A percentile compares a stretch with the other conserved stretches of the same genome.
Evolutionary conservation across 2,329 filamentous ascomycete species (phyloP).

Genomic region (Diaporthe ampelina): DNA sequence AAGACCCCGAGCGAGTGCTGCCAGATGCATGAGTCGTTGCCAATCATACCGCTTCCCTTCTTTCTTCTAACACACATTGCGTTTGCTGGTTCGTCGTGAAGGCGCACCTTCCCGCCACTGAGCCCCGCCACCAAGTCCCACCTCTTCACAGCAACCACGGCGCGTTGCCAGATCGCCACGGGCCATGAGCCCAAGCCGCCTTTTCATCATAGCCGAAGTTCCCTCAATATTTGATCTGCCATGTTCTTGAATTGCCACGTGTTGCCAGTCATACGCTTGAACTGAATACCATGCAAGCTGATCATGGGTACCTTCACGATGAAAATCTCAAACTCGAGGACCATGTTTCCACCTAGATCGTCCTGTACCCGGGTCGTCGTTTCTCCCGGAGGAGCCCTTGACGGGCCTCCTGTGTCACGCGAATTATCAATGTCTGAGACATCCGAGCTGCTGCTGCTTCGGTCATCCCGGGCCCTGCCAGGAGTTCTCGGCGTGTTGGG

Average conservation of each 20-base stretch:
- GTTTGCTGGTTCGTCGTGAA: slow-evolving; percentile 28
- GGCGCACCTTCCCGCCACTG: not conserved
- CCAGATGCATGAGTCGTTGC: slow-evolving; percentile 34
- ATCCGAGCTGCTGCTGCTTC: slow-evolving; percentile 89
- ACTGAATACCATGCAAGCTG: slow-evolving; percentile 94
- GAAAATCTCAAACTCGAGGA: slow-evolving; percentile 93
- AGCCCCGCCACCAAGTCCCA: not conserved
- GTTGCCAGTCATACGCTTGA: slow-evolving; percentile 95
- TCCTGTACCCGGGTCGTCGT: slow-evolving; percentile 93
- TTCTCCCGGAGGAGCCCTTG: slow-evolving; percentile 78
- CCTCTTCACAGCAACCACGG: slow-evolving; percentile 6
- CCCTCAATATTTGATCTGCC: slow-evolving; percentile 94
- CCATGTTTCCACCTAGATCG: slow-evolving; percentile 86
- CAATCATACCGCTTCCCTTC: slow-evolving; percentile 30
- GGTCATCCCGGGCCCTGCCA: slow-evolving; percentile 65
- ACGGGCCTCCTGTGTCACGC: slow-evolving; percentile 57
- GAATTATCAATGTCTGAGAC: slow-evolving; percentile 78
- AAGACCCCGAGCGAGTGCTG: slow-evolving; percentile 9
- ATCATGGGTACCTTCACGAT: slow-evolving; percentile 97
- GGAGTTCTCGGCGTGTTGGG: slow-evolving; percentile 63
- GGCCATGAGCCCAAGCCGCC: not conserved
- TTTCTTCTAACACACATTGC: slow-evolving; percentile 21
- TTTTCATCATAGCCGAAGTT: slow-evolving; percentile 77
- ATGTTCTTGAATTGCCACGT: slow-evolving; percentile 99
- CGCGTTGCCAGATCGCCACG: slow-evolving; percentile 1